Evolutionary conservation across 140 eudicot species (phyloP).

Genomic region (Oenanthe javanica): DNA sequence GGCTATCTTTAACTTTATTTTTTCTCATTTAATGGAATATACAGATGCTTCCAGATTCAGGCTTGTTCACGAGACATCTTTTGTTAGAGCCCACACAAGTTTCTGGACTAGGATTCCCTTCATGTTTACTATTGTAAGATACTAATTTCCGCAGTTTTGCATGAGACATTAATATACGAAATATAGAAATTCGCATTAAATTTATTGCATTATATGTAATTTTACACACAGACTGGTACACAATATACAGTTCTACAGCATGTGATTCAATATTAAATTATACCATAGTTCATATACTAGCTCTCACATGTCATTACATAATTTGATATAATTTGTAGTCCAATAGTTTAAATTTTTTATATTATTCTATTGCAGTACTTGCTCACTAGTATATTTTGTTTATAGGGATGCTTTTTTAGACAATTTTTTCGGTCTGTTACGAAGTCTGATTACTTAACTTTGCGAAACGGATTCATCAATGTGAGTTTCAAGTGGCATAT

Average conservation of each 20-base stretch:
- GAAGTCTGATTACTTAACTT: conserved; percentile 74
- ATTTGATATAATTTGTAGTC: neutral
- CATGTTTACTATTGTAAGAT: conserved; percentile 57
- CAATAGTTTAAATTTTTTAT: neutral
- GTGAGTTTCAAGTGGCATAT: conserved; percentile 34
- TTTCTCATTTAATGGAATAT: neutral
- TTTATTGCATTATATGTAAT: neutral
- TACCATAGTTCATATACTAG: neutral
- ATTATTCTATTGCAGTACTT: neutral
- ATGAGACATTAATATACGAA: neutral
- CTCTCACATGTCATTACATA: neutral
- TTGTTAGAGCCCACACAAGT: conserved; percentile 58
- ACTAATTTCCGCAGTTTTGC: conserved; percentile 4
- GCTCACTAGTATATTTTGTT: neutral
- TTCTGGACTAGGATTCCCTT: conserved; percentile 43
- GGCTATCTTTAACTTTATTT: neutral
- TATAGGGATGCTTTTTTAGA: conserved; percentile 77
- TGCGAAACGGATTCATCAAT: conserved; percentile 75
- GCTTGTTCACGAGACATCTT: conserved; percentile 69
- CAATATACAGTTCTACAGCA: neutral
- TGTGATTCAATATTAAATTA: too few species aligned
- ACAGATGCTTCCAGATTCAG: conserved; percentile 77
- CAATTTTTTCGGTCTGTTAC: conserved; percentile 76
- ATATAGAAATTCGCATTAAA: neutral
- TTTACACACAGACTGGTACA: neutral